These are phyloP conservation scores for Puccinia coronata DNA, from an alignment of 1,284 basidiomycete species.

Conservation along the genomic window DNA sequence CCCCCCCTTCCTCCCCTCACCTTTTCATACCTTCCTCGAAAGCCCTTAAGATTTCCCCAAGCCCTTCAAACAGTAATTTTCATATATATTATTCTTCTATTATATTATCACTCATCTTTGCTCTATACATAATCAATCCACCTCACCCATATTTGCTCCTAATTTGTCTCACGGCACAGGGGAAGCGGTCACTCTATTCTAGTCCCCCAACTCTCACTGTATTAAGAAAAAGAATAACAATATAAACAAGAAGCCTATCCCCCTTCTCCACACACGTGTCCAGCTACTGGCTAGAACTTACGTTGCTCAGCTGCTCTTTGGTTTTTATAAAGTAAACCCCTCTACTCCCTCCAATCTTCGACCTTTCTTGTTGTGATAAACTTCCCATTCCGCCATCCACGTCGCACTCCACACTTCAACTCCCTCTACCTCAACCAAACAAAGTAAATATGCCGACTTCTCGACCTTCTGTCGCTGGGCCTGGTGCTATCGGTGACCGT, in stretches of 20 bases:
- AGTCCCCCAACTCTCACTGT: slow-evolving; percentile 2
- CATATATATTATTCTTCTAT: slow-evolving; percentile 31
- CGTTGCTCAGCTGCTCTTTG: not conserved
- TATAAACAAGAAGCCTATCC: slow-evolving; percentile 2
- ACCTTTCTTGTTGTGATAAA: slow-evolving; percentile 36
- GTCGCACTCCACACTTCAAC: not conserved
- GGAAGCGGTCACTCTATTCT: not conserved
- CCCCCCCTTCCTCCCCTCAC: not conserved
- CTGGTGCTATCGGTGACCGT: slow-evolving; percentile 50
- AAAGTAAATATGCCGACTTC: slow-evolving; percentile 40
- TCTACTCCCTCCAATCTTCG: slow-evolving; percentile 4
- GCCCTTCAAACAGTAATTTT: not conserved
- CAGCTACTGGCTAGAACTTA: not conserved
- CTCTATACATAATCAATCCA: slow-evolving; percentile 14
- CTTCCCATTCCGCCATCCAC: not conserved
- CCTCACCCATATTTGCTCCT: not conserved
- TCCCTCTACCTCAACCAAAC: not conserved
- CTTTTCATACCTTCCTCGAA: slow-evolving; percentile 2
- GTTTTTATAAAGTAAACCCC: no score
- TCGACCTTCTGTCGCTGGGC: slow-evolving; percentile 48
- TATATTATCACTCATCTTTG: slow-evolving; percentile 3
- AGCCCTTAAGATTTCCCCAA: not conserved
- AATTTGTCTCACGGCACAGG: not conserved
- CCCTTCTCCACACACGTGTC: not conserved
- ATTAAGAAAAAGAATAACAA: no score